Evolutionary conservation across 192 early-diverging fungal species (phyloP).

Genomic region (Cladochytrium replicatum): DNA sequence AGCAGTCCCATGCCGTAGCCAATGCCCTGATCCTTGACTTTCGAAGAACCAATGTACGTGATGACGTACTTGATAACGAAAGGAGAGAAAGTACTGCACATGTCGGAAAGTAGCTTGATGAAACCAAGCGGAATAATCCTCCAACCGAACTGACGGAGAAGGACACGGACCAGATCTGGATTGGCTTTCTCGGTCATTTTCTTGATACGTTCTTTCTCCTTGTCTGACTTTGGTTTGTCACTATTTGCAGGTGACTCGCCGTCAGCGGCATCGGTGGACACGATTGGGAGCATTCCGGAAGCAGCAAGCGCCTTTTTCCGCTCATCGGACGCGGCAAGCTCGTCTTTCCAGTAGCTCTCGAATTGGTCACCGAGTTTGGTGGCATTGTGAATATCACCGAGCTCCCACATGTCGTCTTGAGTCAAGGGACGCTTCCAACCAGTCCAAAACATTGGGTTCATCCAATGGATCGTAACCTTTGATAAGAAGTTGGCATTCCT

Average conservation of each 20-base stretch:
- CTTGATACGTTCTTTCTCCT: neutral
- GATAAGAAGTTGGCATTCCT: conserved; percentile 14
- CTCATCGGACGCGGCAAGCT: conserved; percentile 3
- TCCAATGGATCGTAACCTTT: conserved; percentile 39
- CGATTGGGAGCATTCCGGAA: no score
- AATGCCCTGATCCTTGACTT: conserved; percentile 2
- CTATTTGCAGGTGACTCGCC: neutral
- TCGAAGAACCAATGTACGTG: conserved; percentile 10
- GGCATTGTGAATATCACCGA: conserved; percentile 19
- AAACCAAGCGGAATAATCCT: conserved; percentile 12
- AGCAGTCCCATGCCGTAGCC: conserved; percentile 19
- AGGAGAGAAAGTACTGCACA: conserved; percentile 26
- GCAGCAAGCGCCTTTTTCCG: conserved; percentile 2
- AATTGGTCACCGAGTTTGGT: conserved; percentile 21
- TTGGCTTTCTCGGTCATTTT: conserved; percentile 10
- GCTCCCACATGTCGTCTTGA: conserved; percentile 45
- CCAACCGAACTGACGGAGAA: conserved; percentile 13
- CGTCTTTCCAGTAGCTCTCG: conserved; percentile 24
- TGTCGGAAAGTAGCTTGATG: conserved; percentile 25
- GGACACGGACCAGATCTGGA: conserved; percentile 10
- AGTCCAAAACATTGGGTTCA: conserved; percentile 45
- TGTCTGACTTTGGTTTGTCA: conserved; percentile 5
- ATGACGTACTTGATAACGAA: conserved; percentile 34
- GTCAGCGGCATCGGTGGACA: neutral
- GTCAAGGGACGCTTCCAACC: conserved; percentile 47